Evolutionary conservation across 2,329 filamentous ascomycete genomes (phyloP), one percentile per base, ranked within the genome.

Genomic region (Fusarium mundagurra): DNA sequence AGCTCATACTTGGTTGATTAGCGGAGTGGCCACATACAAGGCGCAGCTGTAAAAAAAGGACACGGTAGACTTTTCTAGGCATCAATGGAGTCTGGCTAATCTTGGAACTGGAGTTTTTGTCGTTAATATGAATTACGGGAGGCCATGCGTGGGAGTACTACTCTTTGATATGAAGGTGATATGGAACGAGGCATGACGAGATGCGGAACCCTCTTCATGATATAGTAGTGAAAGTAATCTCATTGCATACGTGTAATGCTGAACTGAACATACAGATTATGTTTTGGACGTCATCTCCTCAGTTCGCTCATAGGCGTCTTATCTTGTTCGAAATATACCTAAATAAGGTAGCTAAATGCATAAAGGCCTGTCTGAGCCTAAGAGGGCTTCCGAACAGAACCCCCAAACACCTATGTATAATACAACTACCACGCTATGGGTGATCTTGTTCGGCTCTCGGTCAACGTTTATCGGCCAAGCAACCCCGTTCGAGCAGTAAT

Each of bases 1-100:
- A 95, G 84, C 85, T 96, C 45, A 87, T 95, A 53, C 86, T 95
- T 34, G 93, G 93, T 66, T 95, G 86, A 88, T 67, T 29, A 20
- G 33, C 48, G 8, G 41, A 33, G 31, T 20, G 50, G 22, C 6
- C 27, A 51, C 29, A 45, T 47, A 54, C 43, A 34, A 14, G 53
- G 51, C 53, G 51, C 24, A 36, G 54, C 47, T 53, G 64, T 47
- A 45, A 64, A 70, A 70, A 76, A 61, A 72, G 67, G 64, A 76
- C 74, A 69, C 63, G 50, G 57, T 69, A 69, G 48, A 74, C 53
- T 50, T 66, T 61, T 72, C 58, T 61, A 69, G 62, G 67, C 68
- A 77, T 71, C 61, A 73, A 70, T 58, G 72, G 77, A 78, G 72
- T 74, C 67, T 27, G 63, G 67, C 31, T 51, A 62, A 70, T 59